phyloP scores from a whole-genome alignment of 306 rosid species.

The Sphenostylis stenocarpa region DNA sequence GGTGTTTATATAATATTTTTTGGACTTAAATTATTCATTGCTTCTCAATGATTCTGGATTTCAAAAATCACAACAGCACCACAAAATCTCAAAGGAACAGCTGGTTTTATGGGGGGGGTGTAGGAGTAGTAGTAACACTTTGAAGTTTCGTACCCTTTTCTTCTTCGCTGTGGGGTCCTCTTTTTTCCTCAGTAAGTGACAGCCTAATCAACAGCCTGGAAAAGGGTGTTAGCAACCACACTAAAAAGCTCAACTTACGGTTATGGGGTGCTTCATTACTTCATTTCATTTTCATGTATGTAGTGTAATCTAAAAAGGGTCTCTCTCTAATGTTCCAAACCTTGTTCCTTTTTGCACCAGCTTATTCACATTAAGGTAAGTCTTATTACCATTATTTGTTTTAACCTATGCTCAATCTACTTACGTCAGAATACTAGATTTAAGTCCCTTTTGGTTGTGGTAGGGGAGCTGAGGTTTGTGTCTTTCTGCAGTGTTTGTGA shows the following conservation, averaged over 20 bases:
- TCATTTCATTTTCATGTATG: not conserved
- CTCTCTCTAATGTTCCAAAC: conserved; percentile 6
- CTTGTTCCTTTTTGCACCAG: not conserved
- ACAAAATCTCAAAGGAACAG: conserved; percentile 24
- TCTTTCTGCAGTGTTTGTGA: conserved; percentile 27
- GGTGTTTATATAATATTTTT: not conserved
- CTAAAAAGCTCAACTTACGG: conserved; percentile 32
- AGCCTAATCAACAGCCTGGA: conserved; percentile 47
- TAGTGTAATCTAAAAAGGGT: conserved; percentile 9
- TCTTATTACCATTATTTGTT: not conserved
- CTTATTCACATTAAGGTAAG: conserved; percentile 30
- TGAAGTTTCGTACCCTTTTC: conserved; percentile 36
- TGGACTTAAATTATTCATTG: not conserved
- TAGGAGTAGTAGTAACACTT: not conserved
- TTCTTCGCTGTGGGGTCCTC: conserved; percentile 38
- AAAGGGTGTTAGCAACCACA: conserved; percentile 28
- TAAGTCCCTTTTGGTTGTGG: not conserved
- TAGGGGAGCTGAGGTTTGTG: not conserved
- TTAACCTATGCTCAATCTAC: not conserved
- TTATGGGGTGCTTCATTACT: conserved; percentile 9
- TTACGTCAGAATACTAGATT: conserved; percentile 11
- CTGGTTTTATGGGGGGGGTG: conserved; percentile 26
- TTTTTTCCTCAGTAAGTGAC: conserved; percentile 28
- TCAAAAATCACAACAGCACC: conserved; percentile 21
- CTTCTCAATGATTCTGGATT: conserved; percentile 16